Base-by-base conservation (phyloP, 2,329 filamentous ascomycete genomes). In the Lasiodiplodia theobromae region DNA sequence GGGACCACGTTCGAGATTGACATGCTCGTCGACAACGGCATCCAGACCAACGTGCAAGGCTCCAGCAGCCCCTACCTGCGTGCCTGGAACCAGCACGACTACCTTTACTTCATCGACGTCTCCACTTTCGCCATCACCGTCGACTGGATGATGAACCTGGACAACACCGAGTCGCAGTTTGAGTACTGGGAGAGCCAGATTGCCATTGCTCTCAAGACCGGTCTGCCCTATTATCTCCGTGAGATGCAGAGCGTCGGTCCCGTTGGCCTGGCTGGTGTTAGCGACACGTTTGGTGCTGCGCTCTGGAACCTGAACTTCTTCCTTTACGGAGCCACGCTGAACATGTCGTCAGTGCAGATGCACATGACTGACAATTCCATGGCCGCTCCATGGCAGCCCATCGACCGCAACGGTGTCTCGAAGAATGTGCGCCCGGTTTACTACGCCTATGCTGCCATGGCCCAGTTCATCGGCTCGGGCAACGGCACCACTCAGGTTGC, bases 291-390 rank as follows among this genome's bases (percentile, higher is more conserved):
- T 69, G 84, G 81, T 47, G 81, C 83, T n/a, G 78, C 83, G 18
- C 77, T 86, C 18, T 86, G 84, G 83, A 82, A 82, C 11, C 78
- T 86, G 63, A 86, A 86, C 75, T 86, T 86, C 75, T 81, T 85
- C 70, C 77, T 84, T 16, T 86, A 85, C 74, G 77, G 81, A 4
- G 83, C 84, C 8, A 80, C 80, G 6, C 77, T 85, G 51, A 83
- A 83, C 69, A 80, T 86, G 64, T 76, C 79, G 0, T 82, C 81
- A 10, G 83, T 86, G 2, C 79, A 85, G 70, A 82, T 86, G 78
- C 84, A 86, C 78, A 85, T 86, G 84, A 86, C 84, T 11, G 83
- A 85, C 74, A 85, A 85, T 74, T 85, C 83, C 69, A 83, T 83
- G 71, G 82, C 83, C 7, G 80, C 80, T 67, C 82, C 84, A 2